Evolutionary conservation across 768 basidiomycete species (phyloP).

Genomic region (Tylopilus sp.): DNA sequence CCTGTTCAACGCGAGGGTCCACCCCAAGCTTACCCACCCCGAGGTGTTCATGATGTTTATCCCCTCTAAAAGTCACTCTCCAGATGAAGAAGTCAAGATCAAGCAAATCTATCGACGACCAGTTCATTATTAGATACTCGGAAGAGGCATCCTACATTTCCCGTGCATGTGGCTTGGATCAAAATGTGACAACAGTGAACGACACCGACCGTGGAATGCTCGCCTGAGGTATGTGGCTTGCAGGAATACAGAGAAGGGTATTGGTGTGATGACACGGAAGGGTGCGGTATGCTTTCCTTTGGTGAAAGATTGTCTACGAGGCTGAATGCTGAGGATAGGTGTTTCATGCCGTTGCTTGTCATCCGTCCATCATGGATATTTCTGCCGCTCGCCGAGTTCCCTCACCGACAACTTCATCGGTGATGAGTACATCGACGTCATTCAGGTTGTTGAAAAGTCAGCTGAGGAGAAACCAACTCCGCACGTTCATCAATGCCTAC

Average conservation of each 20-base stretch:
- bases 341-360: not conserved
- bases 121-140: not conserved
- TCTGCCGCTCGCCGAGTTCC: not conserved
- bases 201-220: conserved; percentile 8
- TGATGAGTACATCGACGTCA: not conserved
- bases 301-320: not conserved
- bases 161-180: conserved; percentile 3
- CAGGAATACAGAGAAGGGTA: not conserved
- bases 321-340: not conserved
- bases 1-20: not conserved
- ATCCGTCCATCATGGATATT: not conserved
- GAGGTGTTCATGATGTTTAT: not conserved
- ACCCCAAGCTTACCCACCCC: not conserved
- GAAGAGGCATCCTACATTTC: not conserved
- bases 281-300: not conserved
- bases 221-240: conserved; percentile 4
- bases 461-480: not conserved
- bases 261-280: not conserved
- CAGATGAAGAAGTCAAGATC: not conserved
- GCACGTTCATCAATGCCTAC: not conserved
- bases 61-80: not conserved
- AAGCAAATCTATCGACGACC: not conserved
- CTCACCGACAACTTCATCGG: conserved; percentile 1
- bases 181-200: not conserved
- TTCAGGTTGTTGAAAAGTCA: not conserved